A percentile compares a stretch with the other conserved stretches of the same genome.
Conservation (phyloP, 1,284 basidiomycete genomes). For the Phellopilus nigrolimitatus region DNA sequence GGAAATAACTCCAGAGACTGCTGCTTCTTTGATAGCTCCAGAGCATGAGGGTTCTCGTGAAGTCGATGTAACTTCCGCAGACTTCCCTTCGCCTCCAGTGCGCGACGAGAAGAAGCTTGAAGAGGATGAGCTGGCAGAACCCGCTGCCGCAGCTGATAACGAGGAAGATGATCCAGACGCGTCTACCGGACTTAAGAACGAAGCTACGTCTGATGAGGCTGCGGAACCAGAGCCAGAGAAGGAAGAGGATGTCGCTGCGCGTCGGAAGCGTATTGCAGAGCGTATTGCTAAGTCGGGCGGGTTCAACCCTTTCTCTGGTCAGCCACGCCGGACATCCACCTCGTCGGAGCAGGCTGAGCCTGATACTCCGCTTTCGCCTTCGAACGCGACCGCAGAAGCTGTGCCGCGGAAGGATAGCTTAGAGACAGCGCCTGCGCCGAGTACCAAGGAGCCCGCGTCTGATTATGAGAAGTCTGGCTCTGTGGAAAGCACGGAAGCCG, state of each 20-base stretch:
- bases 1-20: too few species aligned
- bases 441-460: background rate
- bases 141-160: background rate
- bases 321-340: constrained; percentile 1
- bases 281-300: constrained; percentile 61
- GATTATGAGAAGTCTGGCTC: constrained; percentile 4
- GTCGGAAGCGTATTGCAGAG: constrained; percentile 55
- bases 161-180: background rate
- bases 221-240: constrained; percentile 27
- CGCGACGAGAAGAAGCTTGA: constrained; percentile 16
- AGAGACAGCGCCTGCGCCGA: too few species aligned
- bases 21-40: too few species aligned
- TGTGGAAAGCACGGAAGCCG: constrained; percentile 6
- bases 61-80: too few species aligned
- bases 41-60: too few species aligned
- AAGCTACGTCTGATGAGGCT: constrained; percentile 14
- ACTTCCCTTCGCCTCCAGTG: too few species aligned
- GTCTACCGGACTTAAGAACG: constrained; percentile 9
- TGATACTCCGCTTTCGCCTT: constrained; percentile 15
- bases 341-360: constrained; percentile 7
- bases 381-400: constrained; percentile 20
- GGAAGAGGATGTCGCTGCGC: constrained; percentile 50
- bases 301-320: constrained; percentile 51
- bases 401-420: too few species aligned
- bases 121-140: constrained; percentile 2